Base-by-base conservation (phyloP, 202 grass and related monocot species). In the Zoysia matrella region DNA sequence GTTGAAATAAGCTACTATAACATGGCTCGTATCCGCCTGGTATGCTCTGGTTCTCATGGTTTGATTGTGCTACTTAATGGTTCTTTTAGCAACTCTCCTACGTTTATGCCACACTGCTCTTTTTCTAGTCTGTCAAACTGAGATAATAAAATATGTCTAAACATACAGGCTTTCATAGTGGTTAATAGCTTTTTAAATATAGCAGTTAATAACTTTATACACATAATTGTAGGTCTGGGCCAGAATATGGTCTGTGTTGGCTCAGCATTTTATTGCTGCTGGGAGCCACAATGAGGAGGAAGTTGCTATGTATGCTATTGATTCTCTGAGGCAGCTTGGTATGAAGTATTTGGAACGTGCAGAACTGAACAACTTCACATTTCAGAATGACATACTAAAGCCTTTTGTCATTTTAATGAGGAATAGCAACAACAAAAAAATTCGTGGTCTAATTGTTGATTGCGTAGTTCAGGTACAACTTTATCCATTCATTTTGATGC, bases 1-100 rank as follows among this genome's bases (percentile, higher is more conserved):
- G 96, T 99, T 52, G 96, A 99, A 86, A 99, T 99, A 86, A 99
- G 96, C 86, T 99, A 99, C 79, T 99, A 99, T 80, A 99, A 99
- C 88, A 99, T 99, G 96, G 96, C 96, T 77, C 85, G 96, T 67
- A 99, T 99, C 76, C 87, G 96, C 52, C 67, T 99, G 96, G 96
- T 99, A 99, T 86, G 65, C 49, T 82, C 58, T 68, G 1, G 43
- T 61, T 74, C 73, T 86, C 9, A 0, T 69, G 77, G 11, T 71
- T 86, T 86, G 36, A 81, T 70, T 70, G 72, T 50, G 45, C 65
- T 82, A 10, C 47, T 52, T 67, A 80, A 7, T 50, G 44, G 13
- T 65, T 79, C 13, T 75, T 50, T 58, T 43, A 51, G 8, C 40
- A 42, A 51, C 50, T 52, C 67, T 47, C 65, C 10, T 46, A 58